Percentiles rank a stretch among this genome's conserved stretches.
Evolutionary conservation across 495 filamentous ascomycete species (phyloP).

Genomic region (Talaromyces adpressus): DNA sequence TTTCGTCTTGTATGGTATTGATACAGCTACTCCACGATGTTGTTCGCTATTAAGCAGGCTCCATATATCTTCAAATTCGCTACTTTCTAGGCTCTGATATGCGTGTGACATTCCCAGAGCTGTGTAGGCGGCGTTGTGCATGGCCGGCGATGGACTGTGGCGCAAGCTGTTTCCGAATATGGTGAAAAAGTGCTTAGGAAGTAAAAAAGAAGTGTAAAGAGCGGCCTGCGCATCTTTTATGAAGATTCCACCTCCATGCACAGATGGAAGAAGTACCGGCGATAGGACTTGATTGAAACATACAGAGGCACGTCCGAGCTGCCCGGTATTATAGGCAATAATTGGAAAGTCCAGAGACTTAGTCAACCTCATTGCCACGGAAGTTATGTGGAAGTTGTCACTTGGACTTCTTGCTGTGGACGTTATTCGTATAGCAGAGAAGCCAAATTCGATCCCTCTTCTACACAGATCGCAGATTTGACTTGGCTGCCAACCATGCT

Average conservation of each 20-base stretch:
- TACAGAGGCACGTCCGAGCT: constrained; percentile 46
- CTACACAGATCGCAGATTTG: no score
- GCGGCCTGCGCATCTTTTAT: constrained; percentile 16
- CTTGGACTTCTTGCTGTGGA: no score
- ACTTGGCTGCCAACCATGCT: no score
- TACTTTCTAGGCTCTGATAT: constrained; percentile 47
- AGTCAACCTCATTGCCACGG: no score
- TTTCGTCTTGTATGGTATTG: no score
- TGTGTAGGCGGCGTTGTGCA: constrained; percentile 63
- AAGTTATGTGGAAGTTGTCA: no score
- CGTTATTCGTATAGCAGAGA: no score
- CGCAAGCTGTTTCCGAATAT: constrained; percentile 57
- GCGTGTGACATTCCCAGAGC: constrained; percentile 56
- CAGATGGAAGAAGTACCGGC: constrained; percentile 34
- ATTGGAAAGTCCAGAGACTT: constrained; percentile 10
- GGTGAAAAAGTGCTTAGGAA: constrained; percentile 43
- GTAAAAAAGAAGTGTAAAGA: constrained; percentile 12
- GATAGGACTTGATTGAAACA: constrained; percentile 53
- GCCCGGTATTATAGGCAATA: constrained; percentile 29
- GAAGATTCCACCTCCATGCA: constrained; percentile 22
- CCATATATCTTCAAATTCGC: no score
- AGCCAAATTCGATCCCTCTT: no score
- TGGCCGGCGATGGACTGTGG: constrained; percentile 61
- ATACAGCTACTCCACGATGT: no score
- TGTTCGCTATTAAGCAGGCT: no score